Evolutionary conservation across 139 green algal genomes (phyloP).

Genomic region (Zygnema circumcarinatum): DNA sequence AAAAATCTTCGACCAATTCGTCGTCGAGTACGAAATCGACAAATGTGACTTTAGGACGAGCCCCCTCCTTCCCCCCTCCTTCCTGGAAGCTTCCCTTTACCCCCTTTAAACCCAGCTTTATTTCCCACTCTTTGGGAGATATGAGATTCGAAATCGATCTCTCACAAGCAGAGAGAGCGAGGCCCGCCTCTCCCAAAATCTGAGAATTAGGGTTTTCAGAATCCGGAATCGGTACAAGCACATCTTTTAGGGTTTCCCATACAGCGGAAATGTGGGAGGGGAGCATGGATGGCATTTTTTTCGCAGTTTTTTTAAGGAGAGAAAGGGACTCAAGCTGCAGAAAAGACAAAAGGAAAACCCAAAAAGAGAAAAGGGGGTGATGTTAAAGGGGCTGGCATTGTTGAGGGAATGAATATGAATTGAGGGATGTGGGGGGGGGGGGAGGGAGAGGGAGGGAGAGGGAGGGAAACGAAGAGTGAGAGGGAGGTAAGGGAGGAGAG

Average conservation of each 20-base stretch:
- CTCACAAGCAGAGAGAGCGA: conserved; percentile 10
- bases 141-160: not conserved
- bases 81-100: not conserved
- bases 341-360: not conserved
- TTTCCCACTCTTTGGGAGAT: not conserved
- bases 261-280: not conserved
- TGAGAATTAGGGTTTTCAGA: not conserved
- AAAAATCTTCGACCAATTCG: not conserved
- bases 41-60: too few relatives aligned
- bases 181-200: not conserved
- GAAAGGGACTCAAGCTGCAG: conserved; percentile 26
- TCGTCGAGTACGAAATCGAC: not conserved
- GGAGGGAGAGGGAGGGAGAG: too few relatives aligned
- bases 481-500: too few relatives aligned
- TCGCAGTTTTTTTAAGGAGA: conserved; percentile 11
- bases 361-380: too few relatives aligned
- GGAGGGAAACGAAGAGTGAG: too few relatives aligned
- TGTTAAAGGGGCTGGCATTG: too few relatives aligned
- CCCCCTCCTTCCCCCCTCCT: not conserved
- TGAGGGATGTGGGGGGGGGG: too few relatives aligned
- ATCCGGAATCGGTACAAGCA: not conserved
- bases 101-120: too few relatives aligned
- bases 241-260: conserved; percentile 11
- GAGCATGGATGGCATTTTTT: not conserved
- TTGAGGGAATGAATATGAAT: too few relatives aligned